These are phyloP conservation scores for Exophiala viscosa DNA, from an alignment of 2,329 filamentous ascomycete species.

Conservation along the genomic window DNA sequence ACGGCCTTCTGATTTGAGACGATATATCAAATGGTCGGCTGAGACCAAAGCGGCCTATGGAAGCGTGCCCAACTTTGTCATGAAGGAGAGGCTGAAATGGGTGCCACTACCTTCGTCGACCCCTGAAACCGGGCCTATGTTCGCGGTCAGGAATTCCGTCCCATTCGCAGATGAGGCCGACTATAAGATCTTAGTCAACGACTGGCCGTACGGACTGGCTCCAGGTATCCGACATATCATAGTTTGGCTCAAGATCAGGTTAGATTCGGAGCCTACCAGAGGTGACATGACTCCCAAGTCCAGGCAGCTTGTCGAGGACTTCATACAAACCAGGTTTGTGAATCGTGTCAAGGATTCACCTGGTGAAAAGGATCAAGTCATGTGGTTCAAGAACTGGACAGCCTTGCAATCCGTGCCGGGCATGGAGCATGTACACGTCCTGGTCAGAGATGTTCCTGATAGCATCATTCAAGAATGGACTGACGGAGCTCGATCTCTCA, in stretches of 20 bases:
- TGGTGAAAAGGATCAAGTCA: constrained; percentile 44
- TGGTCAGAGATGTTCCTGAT: constrained; percentile 48
- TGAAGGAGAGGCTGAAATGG: constrained; percentile 55
- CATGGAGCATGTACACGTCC: constrained; percentile 56
- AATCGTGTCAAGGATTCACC: constrained; percentile 35
- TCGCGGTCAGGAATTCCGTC: constrained; percentile 43
- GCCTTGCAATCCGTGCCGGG: constrained; percentile 58
- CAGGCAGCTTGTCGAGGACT: constrained; percentile 46
- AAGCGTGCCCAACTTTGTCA: constrained; percentile 55
- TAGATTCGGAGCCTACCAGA: constrained; percentile 43
- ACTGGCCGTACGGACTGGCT: constrained; percentile 61
- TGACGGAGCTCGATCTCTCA: constrained; percentile 29
- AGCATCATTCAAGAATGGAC: constrained; percentile 45
- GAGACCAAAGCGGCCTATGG: constrained; percentile 55
- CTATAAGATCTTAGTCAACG: constrained; percentile 57
- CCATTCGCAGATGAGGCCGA: constrained; percentile 55
- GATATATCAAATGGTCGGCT: constrained; percentile 58
- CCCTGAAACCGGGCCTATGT: constrained; percentile 33
- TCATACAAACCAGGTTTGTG: constrained; percentile 51
- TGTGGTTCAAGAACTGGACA: constrained; percentile 65
- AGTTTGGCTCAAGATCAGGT: constrained; percentile 55
- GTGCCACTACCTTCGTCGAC: constrained; percentile 26
- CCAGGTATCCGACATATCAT: constrained; percentile 54
- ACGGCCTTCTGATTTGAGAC: constrained; percentile 55
- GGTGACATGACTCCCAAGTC: constrained; percentile 52